phyloP scores from a whole-genome alignment of 768 basidiomycete genomes.

The Coprinopsis marcescibilis region DNA sequence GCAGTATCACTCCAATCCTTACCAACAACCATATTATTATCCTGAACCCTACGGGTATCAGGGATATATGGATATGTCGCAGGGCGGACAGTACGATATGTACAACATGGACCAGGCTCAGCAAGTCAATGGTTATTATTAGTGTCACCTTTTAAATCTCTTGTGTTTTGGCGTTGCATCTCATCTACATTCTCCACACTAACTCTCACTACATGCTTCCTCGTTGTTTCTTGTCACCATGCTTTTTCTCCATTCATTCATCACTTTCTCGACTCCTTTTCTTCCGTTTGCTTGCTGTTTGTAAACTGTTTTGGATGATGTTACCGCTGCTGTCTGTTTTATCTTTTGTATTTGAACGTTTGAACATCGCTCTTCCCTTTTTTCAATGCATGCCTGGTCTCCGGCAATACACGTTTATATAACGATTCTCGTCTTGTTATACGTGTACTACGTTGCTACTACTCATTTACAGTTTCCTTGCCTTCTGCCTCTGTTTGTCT shows the following conservation, averaged over 20 bases:
- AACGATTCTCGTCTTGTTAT: not conserved
- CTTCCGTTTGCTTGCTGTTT: conserved; percentile 10
- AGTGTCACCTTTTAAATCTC: conserved; percentile 24
- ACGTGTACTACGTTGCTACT: too few species aligned
- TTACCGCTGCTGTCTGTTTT: conserved; percentile 7
- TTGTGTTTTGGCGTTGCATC: too few species aligned
- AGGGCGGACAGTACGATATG: conserved; percentile 60
- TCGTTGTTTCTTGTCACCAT: conserved; percentile 17
- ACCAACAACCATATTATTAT: conserved; percentile 66
- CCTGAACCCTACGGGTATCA: conserved; percentile 64
- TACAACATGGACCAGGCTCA: conserved; percentile 49
- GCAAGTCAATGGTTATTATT: conserved; percentile 59
- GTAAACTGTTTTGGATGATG: conserved; percentile 18
- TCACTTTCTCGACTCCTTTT: conserved; percentile 15
- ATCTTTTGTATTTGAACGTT: not conserved
- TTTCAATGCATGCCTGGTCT: not conserved
- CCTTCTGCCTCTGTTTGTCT: not conserved
- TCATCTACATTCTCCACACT: conserved; percentile 7
- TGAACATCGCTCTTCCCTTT: not conserved
- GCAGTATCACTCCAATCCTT: conserved; percentile 52
- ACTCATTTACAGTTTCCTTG: not conserved
- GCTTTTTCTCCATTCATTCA: conserved; percentile 19
- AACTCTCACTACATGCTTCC: conserved; percentile 10
- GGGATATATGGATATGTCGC: conserved; percentile 64
- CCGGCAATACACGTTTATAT: not conserved